A percentile compares a stretch with the other conserved stretches of the same genome.
These are phyloP conservation scores for Chlorella sp. DNA, from an alignment of 139 green algal species.

Conservation along the genomic window DNA sequence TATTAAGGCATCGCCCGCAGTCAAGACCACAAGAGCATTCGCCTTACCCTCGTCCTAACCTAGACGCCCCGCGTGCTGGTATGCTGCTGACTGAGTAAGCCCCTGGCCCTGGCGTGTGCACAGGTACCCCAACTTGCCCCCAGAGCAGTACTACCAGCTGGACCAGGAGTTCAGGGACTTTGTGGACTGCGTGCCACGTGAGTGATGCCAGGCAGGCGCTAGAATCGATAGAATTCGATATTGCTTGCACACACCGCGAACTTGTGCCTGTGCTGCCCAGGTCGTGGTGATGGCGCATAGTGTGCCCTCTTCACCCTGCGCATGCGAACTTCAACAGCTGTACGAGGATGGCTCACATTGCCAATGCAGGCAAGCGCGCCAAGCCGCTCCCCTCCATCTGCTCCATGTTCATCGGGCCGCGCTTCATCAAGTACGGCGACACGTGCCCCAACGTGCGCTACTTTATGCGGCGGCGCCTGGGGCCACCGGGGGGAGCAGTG, in stretches of 20 bases:
- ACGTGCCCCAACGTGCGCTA: slow-evolving; percentile 21
- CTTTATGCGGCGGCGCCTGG: slow-evolving; percentile 35
- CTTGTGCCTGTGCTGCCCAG: too few species aligned
- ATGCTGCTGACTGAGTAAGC: neutral
- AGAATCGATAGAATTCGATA: too few species aligned
- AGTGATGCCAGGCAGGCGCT: too few species aligned
- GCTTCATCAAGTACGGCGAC: slow-evolving; percentile 19
- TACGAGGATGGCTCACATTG: too few species aligned
- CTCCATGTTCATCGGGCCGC: slow-evolving; percentile 35
- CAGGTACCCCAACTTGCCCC: slow-evolving; percentile 3
- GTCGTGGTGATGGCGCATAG: too few species aligned
- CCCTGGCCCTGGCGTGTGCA: neutral
- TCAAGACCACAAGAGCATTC: neutral
- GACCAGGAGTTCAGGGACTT: slow-evolving; percentile 19
- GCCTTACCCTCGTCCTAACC: neutral
- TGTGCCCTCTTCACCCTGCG: too few species aligned
- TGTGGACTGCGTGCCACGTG: slow-evolving; percentile 12
- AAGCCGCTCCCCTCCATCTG: slow-evolving; percentile 11
- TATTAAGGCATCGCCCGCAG: neutral
- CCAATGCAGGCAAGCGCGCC: neutral
- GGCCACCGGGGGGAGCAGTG: slow-evolving; percentile 23
- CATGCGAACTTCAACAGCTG: too few species aligned
- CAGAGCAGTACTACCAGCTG: slow-evolving; percentile 2
- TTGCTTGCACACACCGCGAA: too few species aligned
- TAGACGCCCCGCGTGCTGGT: neutral